Percentiles rank a stretch among this genome's conserved stretches.
Conservation (phyloP, 2,329 filamentous ascomycete species). For the Claviceps sp. region DNA sequence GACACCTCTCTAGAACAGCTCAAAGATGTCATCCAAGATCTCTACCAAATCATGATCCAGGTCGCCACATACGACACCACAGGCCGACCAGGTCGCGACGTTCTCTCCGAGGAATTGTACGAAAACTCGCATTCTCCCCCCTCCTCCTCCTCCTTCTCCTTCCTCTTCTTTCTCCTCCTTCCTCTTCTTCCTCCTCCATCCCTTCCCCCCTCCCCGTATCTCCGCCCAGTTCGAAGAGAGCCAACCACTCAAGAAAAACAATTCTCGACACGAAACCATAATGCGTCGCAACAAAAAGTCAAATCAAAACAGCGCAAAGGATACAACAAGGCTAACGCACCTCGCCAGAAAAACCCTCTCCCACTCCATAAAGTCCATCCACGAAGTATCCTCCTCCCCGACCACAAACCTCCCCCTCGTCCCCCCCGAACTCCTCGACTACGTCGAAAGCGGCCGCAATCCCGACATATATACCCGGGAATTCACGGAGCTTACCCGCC, state of each 20-base stretch:
- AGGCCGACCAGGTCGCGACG: slow-evolving; percentile 37
- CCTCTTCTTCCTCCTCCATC: too few relatives aligned
- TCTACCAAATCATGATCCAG: slow-evolving; percentile 52
- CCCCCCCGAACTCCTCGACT: slow-evolving; percentile 50
- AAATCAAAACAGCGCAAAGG: not conserved
- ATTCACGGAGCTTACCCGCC: slow-evolving; percentile 55
- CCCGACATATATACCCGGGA: slow-evolving; percentile 63
- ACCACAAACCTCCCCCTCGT: slow-evolving; percentile 32
- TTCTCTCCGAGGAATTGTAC: slow-evolving; percentile 41
- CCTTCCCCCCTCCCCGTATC: too few relatives aligned
- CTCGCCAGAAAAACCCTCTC: slow-evolving; percentile 27
- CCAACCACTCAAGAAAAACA: too few relatives aligned
- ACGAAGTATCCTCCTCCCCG: slow-evolving; percentile 26
- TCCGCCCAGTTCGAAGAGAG: too few relatives aligned
- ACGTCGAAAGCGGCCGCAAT: slow-evolving; percentile 59
- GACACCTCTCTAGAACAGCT: slow-evolving; percentile 32
- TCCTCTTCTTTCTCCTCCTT: not conserved
- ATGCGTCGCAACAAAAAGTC: too few relatives aligned
- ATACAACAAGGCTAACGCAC: not conserved
- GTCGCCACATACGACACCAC: slow-evolving; percentile 45
- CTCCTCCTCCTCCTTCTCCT: not conserved
- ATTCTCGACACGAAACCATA: too few relatives aligned
- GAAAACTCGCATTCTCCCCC: not conserved
- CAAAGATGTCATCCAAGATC: slow-evolving; percentile 49
- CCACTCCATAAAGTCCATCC: slow-evolving; percentile 23